Evolutionary conservation across 257 asterid species (phyloP), one percentile per base, ranked within the genome.

Genomic region (Mentha longifolia): DNA sequence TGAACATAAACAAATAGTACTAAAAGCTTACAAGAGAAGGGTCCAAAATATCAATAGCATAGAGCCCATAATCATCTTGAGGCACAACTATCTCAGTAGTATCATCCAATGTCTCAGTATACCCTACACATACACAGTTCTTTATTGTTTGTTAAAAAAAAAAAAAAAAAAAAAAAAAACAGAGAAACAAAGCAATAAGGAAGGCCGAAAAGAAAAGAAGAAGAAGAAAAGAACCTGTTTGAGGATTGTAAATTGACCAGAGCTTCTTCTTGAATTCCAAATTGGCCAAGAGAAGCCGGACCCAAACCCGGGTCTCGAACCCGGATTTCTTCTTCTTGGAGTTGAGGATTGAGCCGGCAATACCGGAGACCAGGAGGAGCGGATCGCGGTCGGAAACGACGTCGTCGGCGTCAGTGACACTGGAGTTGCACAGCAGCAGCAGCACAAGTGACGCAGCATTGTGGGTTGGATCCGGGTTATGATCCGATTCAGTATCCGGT

Each of bases 1-100:
- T 55, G 13, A 39, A 33, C 8, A 22, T 14, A 7, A 35, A 55
- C 1, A 57, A 37, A 54, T 19, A n/a, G n/a, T n/a, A n/a, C n/a
- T n/a, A 74, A 72, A 66, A 20, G 58, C 92, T 79, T 79, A 89
- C 99, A 5, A 76, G 11, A 47, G 99, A 88, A 82, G 99, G 99
- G 81, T 94, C 99, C 87, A 94, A 80, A 76, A 94, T 84, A 79
- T 91, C 97, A 83, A 94, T 91, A 59, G 99, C 97, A 76, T 88
- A 94, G 31, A 94, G 91, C 52, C 99, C 99, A 77, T 88, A 76
- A 83, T 94, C 99, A 89, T 94, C 97, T 81, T 89, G 81, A 39
- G 99, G 99, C 72, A 94, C 99, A 43, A 79, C 78, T 61, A 94
- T 84, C 68, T 89, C 97, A 52, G 77, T 72, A 67, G 76, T 79